Evolutionary conservation across 148 eudicot genomes (phyloP), one percentile per base, ranked within the genome.

Genomic region (Euryodendron excelsum): DNA sequence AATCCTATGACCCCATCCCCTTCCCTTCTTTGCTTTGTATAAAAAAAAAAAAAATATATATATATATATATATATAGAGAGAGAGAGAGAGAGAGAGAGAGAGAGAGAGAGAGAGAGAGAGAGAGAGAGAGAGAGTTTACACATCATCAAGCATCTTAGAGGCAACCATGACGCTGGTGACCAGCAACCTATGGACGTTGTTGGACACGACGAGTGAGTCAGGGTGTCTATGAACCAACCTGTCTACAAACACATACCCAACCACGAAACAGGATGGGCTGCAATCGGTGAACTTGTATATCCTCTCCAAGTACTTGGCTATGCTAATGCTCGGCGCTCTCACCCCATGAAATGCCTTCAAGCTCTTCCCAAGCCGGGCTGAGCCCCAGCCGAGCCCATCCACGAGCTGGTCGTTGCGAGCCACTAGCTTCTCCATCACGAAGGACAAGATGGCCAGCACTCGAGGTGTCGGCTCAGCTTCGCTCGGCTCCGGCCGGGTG

Each of bases 221-320:
- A 1, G 99, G 99, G 69, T 89, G 87, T 9, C 73, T 85, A 53
- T 95, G 99, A 5, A 91, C 75, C 81, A 95, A 72, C 84, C 99
- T 79, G 73, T 95, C 99, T 36, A 95, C 90, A 44, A 93, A 95
- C 44, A 95, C 89, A 79, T 84, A 95, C 12, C 90, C 99, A 31
- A 93, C 99, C 73, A 91, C 99, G 48, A 93, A 95, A 76, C 99
- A 95, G 33, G 99, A 88, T 1, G 97, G 99, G 69, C 98, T 93
- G 76, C 99, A 95, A 62, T 89, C 84, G 7, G 92, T 90, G 76
- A 91, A 93, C 82, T 93, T 95, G 78, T 88, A 95, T 44, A 95
- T 80, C 87, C 99, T 90, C 82, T 93, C 94, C 87, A 95, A 82
- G 52, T 95, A 95, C 82, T 93, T 95, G 0, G 77, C 86, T 77